phyloP scores from a whole-genome alignment of 106 monocot species.

The Dioscorea zingiberensis region DNA sequence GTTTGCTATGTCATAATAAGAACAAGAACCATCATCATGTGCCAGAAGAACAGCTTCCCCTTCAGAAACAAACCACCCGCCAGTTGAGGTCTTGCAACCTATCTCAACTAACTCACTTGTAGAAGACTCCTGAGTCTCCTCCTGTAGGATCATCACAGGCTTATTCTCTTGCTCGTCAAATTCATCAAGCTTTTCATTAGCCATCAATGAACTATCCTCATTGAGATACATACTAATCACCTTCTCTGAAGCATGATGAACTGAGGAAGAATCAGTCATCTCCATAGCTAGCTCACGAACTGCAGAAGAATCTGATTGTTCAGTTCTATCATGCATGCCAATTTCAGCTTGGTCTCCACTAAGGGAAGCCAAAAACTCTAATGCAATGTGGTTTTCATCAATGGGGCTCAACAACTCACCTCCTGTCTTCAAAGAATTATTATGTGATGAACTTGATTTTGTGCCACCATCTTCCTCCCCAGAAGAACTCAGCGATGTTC shows the following conservation, averaged over 20 bases:
- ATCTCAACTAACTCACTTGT: constrained; percentile 47
- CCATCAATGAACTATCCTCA: constrained; percentile 24
- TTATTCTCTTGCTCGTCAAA: constrained; percentile 69
- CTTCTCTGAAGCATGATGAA: constrained; percentile 13
- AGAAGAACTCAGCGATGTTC: constrained; percentile 3
- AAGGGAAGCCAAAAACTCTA: constrained; percentile 78
- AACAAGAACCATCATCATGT: constrained; percentile 81
- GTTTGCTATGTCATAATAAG: constrained; percentile 82
- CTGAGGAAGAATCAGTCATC: constrained; percentile 6
- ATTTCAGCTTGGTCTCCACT: constrained; percentile 13
- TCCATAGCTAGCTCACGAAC: constrained; percentile 20
- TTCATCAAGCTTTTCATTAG: constrained; percentile 63
- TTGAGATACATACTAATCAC: constrained; percentile 2
- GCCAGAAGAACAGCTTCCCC: constrained; percentile 97
- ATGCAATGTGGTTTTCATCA: constrained; percentile 65
- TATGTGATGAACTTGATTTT: background rate
- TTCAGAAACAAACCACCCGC: constrained; percentile 98
- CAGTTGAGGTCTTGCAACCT: constrained; percentile 64
- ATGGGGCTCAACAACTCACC: constrained; percentile 22
- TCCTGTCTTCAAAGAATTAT: background rate
- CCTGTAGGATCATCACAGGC: constrained; percentile 16
- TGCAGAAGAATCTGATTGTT: background rate
- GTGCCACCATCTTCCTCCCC: constrained; percentile 1
- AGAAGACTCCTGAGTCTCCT: constrained; percentile 46
- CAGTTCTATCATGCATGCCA: background rate